A percentile compares a stretch with the other conserved stretches of the same genome.
Conservation (phyloP, 768 basidiomycete genomes). For the Tulasnella sp. region DNA sequence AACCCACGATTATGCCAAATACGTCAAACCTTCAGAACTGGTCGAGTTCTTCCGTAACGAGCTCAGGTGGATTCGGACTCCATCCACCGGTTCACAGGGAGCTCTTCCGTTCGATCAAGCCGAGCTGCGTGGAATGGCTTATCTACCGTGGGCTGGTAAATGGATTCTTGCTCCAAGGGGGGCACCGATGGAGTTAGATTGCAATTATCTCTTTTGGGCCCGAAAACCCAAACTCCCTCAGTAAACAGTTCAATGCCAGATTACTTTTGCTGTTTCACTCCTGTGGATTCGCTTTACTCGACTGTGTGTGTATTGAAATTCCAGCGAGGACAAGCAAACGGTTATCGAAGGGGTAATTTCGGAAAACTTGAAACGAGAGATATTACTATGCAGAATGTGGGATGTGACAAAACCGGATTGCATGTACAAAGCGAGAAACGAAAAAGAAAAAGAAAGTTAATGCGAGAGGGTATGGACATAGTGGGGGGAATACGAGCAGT, state of each 20-base stretch:
- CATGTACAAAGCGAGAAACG: neutral
- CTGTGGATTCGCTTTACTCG: neutral
- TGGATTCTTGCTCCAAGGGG: conserved; percentile 64
- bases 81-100: conserved; percentile 31
- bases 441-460: neutral
- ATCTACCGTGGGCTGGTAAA: conserved; percentile 57
- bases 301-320: neutral
- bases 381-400: neutral
- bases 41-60: conserved; percentile 70
- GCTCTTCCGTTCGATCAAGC: conserved; percentile 57
- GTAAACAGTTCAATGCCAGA: neutral
- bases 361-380: neutral
- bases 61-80: conserved; percentile 32
- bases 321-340: neutral
- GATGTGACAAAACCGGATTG: neutral
- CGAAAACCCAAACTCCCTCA: conserved; percentile 44
- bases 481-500: neutral
- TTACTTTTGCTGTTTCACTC: neutral
- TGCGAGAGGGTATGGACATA: neutral
- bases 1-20: conserved; percentile 90
- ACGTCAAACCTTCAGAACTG: conserved; percentile 78
- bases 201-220: conserved; percentile 87
- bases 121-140: conserved; percentile 71
- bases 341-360: neutral
- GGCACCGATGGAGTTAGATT: conserved; percentile 45